These are phyloP conservation scores for Irpex rosettiformis DNA, from an alignment of 1,284 basidiomycete genomes.

Conservation along the genomic window DNA sequence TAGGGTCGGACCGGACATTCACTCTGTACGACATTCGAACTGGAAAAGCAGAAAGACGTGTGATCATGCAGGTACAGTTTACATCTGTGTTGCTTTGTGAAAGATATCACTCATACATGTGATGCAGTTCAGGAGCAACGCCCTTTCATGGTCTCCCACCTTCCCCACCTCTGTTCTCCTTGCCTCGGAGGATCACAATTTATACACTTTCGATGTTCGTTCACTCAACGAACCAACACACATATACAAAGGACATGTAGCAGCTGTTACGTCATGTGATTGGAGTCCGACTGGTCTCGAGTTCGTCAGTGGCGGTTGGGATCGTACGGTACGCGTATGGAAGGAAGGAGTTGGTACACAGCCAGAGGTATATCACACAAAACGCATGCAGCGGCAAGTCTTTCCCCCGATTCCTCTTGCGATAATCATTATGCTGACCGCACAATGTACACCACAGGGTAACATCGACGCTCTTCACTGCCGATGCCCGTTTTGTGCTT, in stretches of 20 bases:
- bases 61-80: constrained; percentile 79
- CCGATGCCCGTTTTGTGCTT: constrained; percentile 90
- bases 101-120: not conserved
- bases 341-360: constrained; percentile 80
- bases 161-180: constrained; percentile 90
- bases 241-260: constrained; percentile 97
- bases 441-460: constrained; percentile 45
- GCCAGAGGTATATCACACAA: constrained; percentile 95
- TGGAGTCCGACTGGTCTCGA: constrained; percentile 96
- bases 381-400: constrained; percentile 92
- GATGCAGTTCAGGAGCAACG: constrained; percentile 79
- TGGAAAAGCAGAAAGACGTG: constrained; percentile 88
- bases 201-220: constrained; percentile 98
- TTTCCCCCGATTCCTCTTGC: not conserved
- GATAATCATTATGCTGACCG: not conserved
- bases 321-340: constrained; percentile 94
- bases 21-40: constrained; percentile 96
- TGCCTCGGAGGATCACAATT: constrained; percentile 96
- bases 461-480: constrained; percentile 76
- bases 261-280: constrained; percentile 90
- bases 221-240: constrained; percentile 82
- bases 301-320: constrained; percentile 96
- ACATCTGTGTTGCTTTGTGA: constrained; percentile 1
- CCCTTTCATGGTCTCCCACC: constrained; percentile 93
- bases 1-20: constrained; percentile 93